Evolutionary conservation across 1,284 basidiomycete species (phyloP).

Genomic region (Tranzscheliella williamsii): DNA sequence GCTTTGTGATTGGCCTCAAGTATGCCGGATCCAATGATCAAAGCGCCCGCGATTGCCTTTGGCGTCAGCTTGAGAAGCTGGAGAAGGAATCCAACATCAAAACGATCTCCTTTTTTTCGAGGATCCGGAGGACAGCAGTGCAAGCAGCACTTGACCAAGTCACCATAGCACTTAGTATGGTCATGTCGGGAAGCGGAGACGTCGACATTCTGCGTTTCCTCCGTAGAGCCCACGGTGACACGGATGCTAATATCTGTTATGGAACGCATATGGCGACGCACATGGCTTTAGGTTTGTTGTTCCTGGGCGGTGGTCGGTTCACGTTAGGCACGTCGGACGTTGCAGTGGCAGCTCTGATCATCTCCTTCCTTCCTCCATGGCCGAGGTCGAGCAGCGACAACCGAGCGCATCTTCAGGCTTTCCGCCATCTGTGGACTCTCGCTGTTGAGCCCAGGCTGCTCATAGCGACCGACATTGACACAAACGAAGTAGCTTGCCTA

Average conservation of each 20-base stretch:
- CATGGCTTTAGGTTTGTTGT: slow-evolving; percentile 86
- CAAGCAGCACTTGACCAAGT: slow-evolving; percentile 85
- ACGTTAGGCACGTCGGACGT: slow-evolving; percentile 89
- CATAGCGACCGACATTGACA: slow-evolving; percentile 68
- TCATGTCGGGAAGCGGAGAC: slow-evolving; percentile 96
- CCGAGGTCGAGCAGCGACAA: slow-evolving; percentile 80
- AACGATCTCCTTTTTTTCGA: slow-evolving; percentile 35
- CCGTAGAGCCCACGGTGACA: slow-evolving; percentile 87
- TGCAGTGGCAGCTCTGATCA: slow-evolving; percentile 84
- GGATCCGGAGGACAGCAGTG: slow-evolving; percentile 71
- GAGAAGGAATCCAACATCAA: slow-evolving; percentile 62
- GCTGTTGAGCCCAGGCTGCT: slow-evolving; percentile 92
- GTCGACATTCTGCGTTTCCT: slow-evolving; percentile 85
- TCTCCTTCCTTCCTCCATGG: slow-evolving; percentile 73
- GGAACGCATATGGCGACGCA: slow-evolving; percentile 89
- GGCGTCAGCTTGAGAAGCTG: slow-evolving; percentile 78
- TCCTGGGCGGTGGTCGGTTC: slow-evolving; percentile 89
- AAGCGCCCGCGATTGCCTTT: slow-evolving; percentile 79
- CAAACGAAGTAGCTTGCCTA: slow-evolving; percentile 38
- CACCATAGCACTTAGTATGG: slow-evolving; percentile 80
- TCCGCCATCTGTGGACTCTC: slow-evolving; percentile 92
- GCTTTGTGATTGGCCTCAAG: slow-evolving; percentile 87
- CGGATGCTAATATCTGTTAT: slow-evolving; percentile 68
- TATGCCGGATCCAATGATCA: slow-evolving; percentile 71
- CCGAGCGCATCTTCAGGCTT: slow-evolving; percentile 85